Base-by-base conservation (phyloP, 1,139 yeast genomes). In the Insectozyma bohioensis region DNA sequence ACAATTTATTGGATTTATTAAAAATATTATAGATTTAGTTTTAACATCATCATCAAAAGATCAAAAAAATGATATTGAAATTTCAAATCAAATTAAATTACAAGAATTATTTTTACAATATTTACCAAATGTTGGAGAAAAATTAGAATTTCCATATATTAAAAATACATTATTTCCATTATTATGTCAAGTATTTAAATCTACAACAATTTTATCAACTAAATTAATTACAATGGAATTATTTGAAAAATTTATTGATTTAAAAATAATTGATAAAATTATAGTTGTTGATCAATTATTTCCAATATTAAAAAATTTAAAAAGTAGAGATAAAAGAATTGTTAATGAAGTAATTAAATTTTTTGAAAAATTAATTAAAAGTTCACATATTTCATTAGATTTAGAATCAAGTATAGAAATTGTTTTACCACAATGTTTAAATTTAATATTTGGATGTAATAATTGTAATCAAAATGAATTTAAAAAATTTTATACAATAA, bases 201-300 rank as follows among this genome's bases (percentile, higher is more conserved):
- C 87, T 28, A 90, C 97, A 0, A 85, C 94, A 0, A 77, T 92
- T 25, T 62, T 88, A 24, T 78, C 85, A 3, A 85, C 90, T 19
- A 88, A 92, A 48, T 64, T 82, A 20, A 71, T 79, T 10, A 76
- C 95, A 2, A 67, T 88, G n/a, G 63, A 69, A 18, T 70, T 85
- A 1, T 81, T 92, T 47, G 72, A 74, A 15, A 58, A 63, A 30
- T 62, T 88, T 49, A 72, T 86, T 10, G 72, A 70, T 10, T 49
- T 59, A 35, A 78, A 77, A 42, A 73, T 78, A 2, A 68, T 90
- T 31, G 96, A 92, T 49, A 80, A 78, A 46, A 72, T 77, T 33
- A 76, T 85, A 4, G 77, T 88, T 17, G 71, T 71, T 24, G 97
- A 90, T 33, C 87, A 84, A 41, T 63, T 92, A 26, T 59, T 90